A percentile compares a stretch with the other conserved stretches of the same genome.
Conservation (phyloP, 805 yeast genomes). For the Suhomyces pyralidae region DNA sequence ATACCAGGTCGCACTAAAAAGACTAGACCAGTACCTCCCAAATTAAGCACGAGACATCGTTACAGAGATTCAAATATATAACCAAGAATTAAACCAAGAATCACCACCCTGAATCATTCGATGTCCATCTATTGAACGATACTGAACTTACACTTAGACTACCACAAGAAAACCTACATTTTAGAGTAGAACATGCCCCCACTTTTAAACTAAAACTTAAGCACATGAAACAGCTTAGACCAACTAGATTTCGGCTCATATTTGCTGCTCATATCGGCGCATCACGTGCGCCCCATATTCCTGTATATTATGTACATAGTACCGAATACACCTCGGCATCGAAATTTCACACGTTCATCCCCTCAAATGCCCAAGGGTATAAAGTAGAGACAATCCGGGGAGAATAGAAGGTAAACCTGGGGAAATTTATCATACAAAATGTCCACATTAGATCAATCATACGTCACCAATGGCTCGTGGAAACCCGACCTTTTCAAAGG, state of each 20-base stretch:
- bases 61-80: no score
- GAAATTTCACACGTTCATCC: not conserved
- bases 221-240: no score
- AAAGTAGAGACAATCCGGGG: not conserved
- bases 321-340: constrained; percentile 1
- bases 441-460: constrained; percentile 33
- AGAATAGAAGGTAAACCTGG: not conserved
- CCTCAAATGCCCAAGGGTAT: not conserved
- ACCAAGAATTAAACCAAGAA: no score
- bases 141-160: no score
- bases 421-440: constrained; percentile 8
- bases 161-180: no score
- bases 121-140: no score
- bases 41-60: no score
- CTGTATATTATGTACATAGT: not conserved
- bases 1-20: constrained; percentile 73
- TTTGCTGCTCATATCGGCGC: not conserved
- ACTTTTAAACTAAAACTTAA: no score
- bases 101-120: no score
- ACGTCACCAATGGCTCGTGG: constrained; percentile 29
- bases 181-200: no score
- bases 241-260: no score
- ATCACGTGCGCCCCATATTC: not conserved
- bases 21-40: constrained; percentile 33
- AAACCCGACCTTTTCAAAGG: constrained; percentile 72